Evolutionary conservation across 352 stramenopile species (phyloP).

Genomic region (Phytophthora pluvialis): DNA sequence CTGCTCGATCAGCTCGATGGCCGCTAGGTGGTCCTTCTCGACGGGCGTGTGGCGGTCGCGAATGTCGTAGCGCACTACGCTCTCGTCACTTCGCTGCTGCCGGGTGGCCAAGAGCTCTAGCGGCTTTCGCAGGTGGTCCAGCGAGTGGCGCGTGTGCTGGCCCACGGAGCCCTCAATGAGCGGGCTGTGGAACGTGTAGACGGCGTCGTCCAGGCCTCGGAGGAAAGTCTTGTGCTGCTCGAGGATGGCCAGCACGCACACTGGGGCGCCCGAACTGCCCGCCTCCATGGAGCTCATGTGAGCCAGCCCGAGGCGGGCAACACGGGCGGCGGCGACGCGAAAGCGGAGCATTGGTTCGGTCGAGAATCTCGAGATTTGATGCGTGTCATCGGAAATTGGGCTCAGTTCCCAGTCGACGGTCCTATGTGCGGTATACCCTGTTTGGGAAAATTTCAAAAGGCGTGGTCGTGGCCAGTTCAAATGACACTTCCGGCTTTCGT

Average conservation of each 20-base stretch:
- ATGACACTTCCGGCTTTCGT: too few species aligned
- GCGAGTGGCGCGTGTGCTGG: slow-evolving; percentile 79
- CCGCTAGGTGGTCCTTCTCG: slow-evolving; percentile 62
- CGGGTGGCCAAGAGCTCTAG: slow-evolving; percentile 43
- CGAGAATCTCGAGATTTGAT: background rate
- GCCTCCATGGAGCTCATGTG: slow-evolving; percentile 15
- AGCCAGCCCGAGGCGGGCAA: background rate
- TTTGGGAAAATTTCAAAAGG: too few species aligned
- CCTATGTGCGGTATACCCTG: too few species aligned
- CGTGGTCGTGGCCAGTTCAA: too few species aligned
- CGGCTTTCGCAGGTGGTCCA: slow-evolving; percentile 82
- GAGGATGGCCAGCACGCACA: slow-evolving; percentile 68
- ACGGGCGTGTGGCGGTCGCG: slow-evolving; percentile 70
- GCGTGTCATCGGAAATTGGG: background rate
- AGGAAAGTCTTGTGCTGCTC: slow-evolving; percentile 70
- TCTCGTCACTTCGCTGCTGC: slow-evolving; percentile 9
- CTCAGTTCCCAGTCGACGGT: too few species aligned
- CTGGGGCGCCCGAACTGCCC: slow-evolving; percentile 29
- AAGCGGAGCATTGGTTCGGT: slow-evolving; percentile 1
- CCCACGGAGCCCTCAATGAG: slow-evolving; percentile 67
- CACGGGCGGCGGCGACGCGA: background rate
- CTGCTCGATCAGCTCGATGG: slow-evolving; percentile 59
- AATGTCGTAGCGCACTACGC: slow-evolving; percentile 68
- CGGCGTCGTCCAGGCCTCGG: slow-evolving; percentile 45
- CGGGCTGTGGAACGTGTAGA: slow-evolving; percentile 75